Evolutionary conservation across 352 stramenopile species (phyloP).

Genomic region (Hyaloperonospora brassicae): DNA sequence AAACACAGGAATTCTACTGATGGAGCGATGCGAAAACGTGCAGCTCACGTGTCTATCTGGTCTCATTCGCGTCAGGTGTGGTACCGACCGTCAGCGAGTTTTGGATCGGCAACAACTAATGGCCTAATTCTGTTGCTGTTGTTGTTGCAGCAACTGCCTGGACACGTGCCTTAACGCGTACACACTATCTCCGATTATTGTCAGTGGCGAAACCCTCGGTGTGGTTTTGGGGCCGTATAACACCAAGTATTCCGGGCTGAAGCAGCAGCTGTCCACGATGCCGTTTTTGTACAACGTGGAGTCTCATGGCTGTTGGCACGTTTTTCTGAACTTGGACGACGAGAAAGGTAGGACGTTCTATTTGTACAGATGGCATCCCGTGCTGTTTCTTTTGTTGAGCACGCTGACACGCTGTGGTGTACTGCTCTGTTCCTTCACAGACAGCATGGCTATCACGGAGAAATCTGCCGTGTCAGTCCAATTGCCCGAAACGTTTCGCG

Average conservation of each 20-base stretch:
- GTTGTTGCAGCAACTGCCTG: conserved; percentile 85
- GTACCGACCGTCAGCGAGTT: neutral
- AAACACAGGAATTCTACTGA: conserved; percentile 85
- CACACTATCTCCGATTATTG: conserved; percentile 85
- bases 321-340: conserved; percentile 60
- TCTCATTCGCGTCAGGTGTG: conserved; percentile 80
- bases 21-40: conserved; percentile 93
- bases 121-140: neutral
- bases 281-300: conserved; percentile 45
- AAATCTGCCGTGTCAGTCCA: conserved; percentile 57
- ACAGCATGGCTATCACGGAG: conserved; percentile 36
- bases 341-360: conserved; percentile 37
- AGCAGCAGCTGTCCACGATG: conserved; percentile 52
- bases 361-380: too few relatives aligned
- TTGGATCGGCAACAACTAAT: neutral
- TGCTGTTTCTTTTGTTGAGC: neutral
- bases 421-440: conserved; percentile 11
- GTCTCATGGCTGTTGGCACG: conserved; percentile 48
- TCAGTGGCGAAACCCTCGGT: conserved; percentile 92
- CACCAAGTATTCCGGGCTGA: conserved; percentile 88
- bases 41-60: conserved; percentile 81
- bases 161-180: conserved; percentile 90
- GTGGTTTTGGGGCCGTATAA: conserved; percentile 95
- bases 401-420: conserved; percentile 1
- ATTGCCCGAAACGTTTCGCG: conserved; percentile 44